A percentile compares a stretch with the other conserved stretches of the same genome.
phyloP scores from a whole-genome alignment of 2,329 filamentous ascomycete genomes.

The Leptodontidium sp. region DNA sequence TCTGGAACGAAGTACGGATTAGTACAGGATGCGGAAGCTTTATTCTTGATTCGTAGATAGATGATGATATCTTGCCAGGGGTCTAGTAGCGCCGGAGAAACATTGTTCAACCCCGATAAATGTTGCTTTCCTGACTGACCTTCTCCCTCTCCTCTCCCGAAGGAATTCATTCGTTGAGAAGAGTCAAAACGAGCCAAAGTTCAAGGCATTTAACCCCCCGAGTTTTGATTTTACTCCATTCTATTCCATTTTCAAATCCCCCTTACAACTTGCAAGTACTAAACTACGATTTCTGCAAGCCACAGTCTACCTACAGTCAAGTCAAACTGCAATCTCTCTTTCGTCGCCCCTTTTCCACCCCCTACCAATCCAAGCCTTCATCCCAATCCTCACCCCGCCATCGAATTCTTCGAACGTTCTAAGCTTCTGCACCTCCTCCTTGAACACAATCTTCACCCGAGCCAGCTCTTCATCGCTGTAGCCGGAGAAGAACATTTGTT shows the following conservation, averaged over 20 bases:
- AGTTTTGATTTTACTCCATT: no score
- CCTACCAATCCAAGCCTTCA: constrained; percentile 31
- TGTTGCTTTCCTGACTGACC: no score
- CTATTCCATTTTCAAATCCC: no score
- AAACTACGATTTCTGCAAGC: no score
- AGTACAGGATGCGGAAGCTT: not conserved
- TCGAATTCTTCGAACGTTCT: constrained; percentile 27
- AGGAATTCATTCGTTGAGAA: no score
- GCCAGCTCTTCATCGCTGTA: constrained; percentile 25
- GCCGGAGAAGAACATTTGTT: constrained; percentile 26
- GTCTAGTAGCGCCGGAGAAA: not conserved
- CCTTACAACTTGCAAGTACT: no score
- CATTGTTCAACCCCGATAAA: no score
- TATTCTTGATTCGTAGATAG: not conserved
- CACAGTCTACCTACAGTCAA: no score
- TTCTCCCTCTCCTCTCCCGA: no score
- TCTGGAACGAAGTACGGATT: not conserved
- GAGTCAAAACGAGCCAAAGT: no score
- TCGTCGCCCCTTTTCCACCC: constrained; percentile 29
- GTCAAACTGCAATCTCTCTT: constrained; percentile 17
- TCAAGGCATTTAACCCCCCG: no score
- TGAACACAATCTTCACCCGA: constrained; percentile 13
- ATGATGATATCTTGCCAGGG: constrained; percentile 18
- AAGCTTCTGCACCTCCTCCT: constrained; percentile 27
- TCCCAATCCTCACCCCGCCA: constrained; percentile 27